Conservation (phyloP, 1,139 yeast species). For the Pichia sp. region DNA sequence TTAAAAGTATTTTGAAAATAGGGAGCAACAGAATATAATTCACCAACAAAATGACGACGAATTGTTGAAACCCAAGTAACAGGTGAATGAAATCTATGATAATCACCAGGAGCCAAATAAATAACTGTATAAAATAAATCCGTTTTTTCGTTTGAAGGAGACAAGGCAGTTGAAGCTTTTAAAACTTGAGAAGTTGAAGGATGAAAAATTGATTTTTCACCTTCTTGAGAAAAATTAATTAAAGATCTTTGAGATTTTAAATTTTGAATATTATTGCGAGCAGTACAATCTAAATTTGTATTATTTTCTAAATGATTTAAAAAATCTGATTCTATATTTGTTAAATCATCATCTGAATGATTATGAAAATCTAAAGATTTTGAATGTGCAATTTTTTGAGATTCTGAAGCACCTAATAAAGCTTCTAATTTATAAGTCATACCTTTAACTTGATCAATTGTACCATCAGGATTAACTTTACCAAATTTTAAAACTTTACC, state of each 20-base stretch:
- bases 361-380: slow-evolving; percentile 1
- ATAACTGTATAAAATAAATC: slow-evolving; percentile 84
- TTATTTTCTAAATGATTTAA: slow-evolving; percentile 17
- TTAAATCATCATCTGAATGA: not conserved
- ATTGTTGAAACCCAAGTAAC: slow-evolving; percentile 91
- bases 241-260: slow-evolving; percentile 9
- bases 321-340: slow-evolving; percentile 4
- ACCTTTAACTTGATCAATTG: slow-evolving; percentile 95
- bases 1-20: slow-evolving; percentile 84
- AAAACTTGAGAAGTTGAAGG: slow-evolving; percentile 28
- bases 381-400: slow-evolving; percentile 39
- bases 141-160: slow-evolving; percentile 34
- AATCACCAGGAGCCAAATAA: slow-evolving; percentile 96
- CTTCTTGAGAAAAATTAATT: slow-evolving; percentile 47
- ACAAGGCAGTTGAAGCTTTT: slow-evolving; percentile 29
- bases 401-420: slow-evolving; percentile 59
- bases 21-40: slow-evolving; percentile 93
- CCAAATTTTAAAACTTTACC: slow-evolving; percentile 89
- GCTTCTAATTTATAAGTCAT: slow-evolving; percentile 89
- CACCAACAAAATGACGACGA: slow-evolving; percentile 95
- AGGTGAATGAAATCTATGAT: slow-evolving; percentile 96
- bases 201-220: slow-evolving; percentile 46
- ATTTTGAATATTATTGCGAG: slow-evolving; percentile 2
- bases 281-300: slow-evolving; percentile 15
- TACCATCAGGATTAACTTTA: slow-evolving; percentile 63